Base-by-base conservation (phyloP, 768 basidiomycete genomes). In the Podaxis sp. region DNA sequence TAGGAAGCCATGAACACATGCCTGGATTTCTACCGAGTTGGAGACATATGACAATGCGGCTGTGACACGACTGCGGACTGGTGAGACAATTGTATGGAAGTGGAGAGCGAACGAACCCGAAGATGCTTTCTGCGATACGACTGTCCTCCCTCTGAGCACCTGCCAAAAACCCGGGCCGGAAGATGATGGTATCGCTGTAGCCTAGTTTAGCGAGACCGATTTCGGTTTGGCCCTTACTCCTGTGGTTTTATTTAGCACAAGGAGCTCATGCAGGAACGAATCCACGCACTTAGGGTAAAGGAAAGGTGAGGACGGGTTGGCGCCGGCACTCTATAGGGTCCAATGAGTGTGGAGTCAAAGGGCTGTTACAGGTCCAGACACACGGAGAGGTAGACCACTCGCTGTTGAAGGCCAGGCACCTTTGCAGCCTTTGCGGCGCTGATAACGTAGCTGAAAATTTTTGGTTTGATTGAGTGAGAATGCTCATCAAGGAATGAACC, bases 181-280 rank as follows among this genome's bases (percentile, higher is more conserved):
- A 87, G 52, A 91, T 70, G 63, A 93, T 84, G 0, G 85, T 85
- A 58, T 93, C 90, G 12, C 76, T 69, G 70, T 93, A 93, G 10
- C 89, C 90, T 4, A 93, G 73, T 3, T 73, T 74, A 0, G 90
- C 87, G 20, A 94, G 77, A 0, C 75, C 88, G 51, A 82, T 75
- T 71, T 93, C 93, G 0, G 92, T 93, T 33, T 86, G 74, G 15
- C 89, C 92, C 73, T 93, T 92, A 67, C 84, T 87, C 80, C 87
- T 90, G 61, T 50, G 17, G 24, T 26, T 20, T n/a, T 4, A 49
- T 22, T 57, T 22, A 62, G 64, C 59, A 13, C 5, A 6, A 54
- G 40, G 53, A 26, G 41, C 53, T 44, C 50, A 55, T 58, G 33
- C 60, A 17, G 4, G 51, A 33, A 3, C 26, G 26, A n/a, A 24